phyloP scores from a whole-genome alignment of 1,284 basidiomycete species.

The Tylopilus sp. region DNA sequence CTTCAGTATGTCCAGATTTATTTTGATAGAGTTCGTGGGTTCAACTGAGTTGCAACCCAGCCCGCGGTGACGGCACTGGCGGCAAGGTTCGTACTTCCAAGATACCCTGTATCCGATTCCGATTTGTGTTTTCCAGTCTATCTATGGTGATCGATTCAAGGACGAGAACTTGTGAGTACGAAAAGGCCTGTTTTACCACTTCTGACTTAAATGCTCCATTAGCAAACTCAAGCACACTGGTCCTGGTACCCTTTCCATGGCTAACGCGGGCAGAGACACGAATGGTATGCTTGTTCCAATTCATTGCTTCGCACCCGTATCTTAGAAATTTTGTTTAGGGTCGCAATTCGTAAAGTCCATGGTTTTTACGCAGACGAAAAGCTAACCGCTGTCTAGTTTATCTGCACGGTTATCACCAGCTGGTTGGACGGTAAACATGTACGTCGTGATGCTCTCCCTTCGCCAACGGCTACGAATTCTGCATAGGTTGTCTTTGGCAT shows the following conservation, averaged over 20 bases:
- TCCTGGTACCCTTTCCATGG: slow-evolving; percentile 88
- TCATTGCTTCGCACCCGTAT: neutral
- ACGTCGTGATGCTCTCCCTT: neutral
- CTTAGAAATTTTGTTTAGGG: slow-evolving; percentile 39
- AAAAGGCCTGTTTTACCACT: neutral
- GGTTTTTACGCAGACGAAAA: neutral
- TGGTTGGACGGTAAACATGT: slow-evolving; percentile 78
- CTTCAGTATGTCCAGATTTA: slow-evolving; percentile 51
- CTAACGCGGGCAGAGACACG: slow-evolving; percentile 85
- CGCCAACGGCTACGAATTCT: neutral
- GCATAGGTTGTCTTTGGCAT: slow-evolving; percentile 85
- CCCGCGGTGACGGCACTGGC: slow-evolving; percentile 93
- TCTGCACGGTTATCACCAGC: slow-evolving; percentile 73
- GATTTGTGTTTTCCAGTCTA: slow-evolving; percentile 48
- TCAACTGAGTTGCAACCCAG: slow-evolving; percentile 27
- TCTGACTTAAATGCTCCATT: slow-evolving; percentile 3
- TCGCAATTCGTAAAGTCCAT: slow-evolving; percentile 72
- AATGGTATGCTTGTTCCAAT: slow-evolving; percentile 52
- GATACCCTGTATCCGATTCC: neutral
- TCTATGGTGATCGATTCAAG: slow-evolving; percentile 92
- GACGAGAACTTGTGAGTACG: slow-evolving; percentile 89
- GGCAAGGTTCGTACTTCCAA: slow-evolving; percentile 54
- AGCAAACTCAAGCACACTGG: slow-evolving; percentile 89
- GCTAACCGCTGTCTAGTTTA: slow-evolving; percentile 53
- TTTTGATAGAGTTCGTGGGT: neutral